These are phyloP conservation scores for Cutaneotrichosporon dermatis DNA, from an alignment of 1,284 basidiomycete genomes.

Conservation along the genomic window DNA sequence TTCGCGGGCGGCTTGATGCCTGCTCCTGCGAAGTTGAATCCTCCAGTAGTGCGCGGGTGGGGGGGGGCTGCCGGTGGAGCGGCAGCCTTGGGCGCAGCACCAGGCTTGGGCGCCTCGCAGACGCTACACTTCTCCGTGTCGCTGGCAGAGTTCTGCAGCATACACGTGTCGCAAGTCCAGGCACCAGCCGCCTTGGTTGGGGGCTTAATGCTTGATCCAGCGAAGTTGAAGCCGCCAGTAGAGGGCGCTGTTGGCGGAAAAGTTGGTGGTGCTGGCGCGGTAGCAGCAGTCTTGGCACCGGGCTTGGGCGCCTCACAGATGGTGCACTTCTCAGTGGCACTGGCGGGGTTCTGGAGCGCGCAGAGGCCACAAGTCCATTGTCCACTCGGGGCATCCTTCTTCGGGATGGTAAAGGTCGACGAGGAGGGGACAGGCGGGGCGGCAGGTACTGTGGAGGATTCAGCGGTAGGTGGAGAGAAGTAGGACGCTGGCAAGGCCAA, in stretches of 20 bases:
- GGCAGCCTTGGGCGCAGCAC: slow-evolving; percentile 2
- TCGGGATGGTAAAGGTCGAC: slow-evolving; percentile 3
- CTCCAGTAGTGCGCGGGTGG: slow-evolving; percentile 4
- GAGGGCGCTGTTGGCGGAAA: not conserved
- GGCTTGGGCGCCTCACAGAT: slow-evolving; percentile 54
- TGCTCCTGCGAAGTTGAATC: slow-evolving; percentile 2
- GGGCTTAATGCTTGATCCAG: not conserved
- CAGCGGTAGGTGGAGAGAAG: not conserved
- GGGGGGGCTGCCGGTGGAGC: not conserved
- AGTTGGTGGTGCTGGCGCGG: not conserved
- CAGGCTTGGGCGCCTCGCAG: slow-evolving; percentile 53
- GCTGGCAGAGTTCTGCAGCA: slow-evolving; percentile 52
- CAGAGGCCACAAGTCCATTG: slow-evolving; percentile 55
- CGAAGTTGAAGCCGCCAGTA: slow-evolving; percentile 7
- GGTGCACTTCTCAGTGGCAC: slow-evolving; percentile 53
- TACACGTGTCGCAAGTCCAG: slow-evolving; percentile 55
- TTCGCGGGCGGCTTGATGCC: not conserved
- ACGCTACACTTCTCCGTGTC: slow-evolving; percentile 54
- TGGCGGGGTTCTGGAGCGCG: slow-evolving; percentile 52
- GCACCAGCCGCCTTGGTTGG: slow-evolving; percentile 2
- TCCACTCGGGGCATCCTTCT: not conserved
- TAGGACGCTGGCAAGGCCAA: slow-evolving; percentile 33
- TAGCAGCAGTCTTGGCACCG: slow-evolving; percentile 7
- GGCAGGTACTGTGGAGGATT: not conserved
- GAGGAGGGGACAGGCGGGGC: slow-evolving; percentile 4